These are phyloP conservation scores for Trematosphaeria pertusa DNA, from an alignment of 2,329 filamentous ascomycete species.

Conservation along the genomic window DNA sequence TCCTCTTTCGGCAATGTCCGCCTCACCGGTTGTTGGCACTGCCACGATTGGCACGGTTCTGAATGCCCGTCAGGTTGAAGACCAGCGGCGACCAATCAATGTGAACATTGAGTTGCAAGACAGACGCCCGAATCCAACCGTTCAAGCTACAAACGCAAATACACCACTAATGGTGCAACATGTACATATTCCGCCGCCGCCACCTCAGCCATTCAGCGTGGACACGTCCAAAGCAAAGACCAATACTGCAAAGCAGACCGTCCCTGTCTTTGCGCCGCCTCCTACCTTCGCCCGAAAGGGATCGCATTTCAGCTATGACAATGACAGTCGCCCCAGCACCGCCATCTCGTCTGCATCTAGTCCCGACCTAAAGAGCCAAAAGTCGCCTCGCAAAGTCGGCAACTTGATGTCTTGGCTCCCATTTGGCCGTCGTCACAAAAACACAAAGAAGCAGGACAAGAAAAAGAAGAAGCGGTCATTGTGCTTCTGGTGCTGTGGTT, in stretches of 20 bases:
- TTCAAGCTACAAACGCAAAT: conserved; percentile 22
- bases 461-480: conserved; percentile 40
- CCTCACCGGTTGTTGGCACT: conserved; percentile 40
- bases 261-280: conserved; percentile 42
- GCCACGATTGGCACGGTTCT: conserved; percentile 42
- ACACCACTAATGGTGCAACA: conserved; percentile 24
- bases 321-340: conserved; percentile 32
- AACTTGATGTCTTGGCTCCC: conserved; percentile 33
- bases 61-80: conserved; percentile 39
- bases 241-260: conserved; percentile 12
- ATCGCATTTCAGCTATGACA: conserved; percentile 34
- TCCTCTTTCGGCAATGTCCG: conserved; percentile 36
- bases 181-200: conserved; percentile 24
- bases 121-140: conserved; percentile 23
- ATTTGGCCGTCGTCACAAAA: conserved; percentile 27
- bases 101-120: conserved; percentile 43
- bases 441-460: conserved; percentile 30
- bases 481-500: conserved; percentile 45
- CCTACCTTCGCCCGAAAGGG: conserved; percentile 33
- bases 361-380: conserved; percentile 32
- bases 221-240: conserved; percentile 3
- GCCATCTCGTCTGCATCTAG: conserved; percentile 25
- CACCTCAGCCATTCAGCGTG: conserved; percentile 17
- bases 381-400: conserved; percentile 40
- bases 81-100: conserved; percentile 33